phyloP scores from a whole-genome alignment of 257 asterid species.

The Solanum gandarillasii region DNA sequence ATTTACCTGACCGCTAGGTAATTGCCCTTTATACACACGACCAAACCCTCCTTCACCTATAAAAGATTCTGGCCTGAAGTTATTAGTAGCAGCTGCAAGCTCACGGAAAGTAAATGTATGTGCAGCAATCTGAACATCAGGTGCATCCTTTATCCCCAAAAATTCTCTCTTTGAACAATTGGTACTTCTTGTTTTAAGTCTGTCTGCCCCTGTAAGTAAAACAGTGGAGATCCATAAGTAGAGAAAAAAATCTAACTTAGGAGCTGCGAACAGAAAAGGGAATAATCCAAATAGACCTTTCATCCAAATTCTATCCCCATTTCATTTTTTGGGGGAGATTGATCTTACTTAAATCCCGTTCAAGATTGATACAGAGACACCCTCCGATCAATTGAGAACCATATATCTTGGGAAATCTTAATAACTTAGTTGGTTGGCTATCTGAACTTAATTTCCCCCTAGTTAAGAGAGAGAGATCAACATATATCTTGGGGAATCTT shows the following conservation, averaged over 20 bases:
- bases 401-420: background rate
- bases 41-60: constrained; percentile 99
- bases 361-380: background rate
- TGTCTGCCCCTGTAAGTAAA: constrained; percentile 57
- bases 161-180: constrained; percentile 46
- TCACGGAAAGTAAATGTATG: constrained; percentile 95
- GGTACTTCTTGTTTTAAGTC: constrained; percentile 56
- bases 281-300: background rate
- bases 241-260: background rate
- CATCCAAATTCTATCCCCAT: background rate
- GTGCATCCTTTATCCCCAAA: constrained; percentile 41
- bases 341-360: background rate
- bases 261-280: background rate
- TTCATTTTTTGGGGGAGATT: background rate
- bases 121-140: constrained; percentile 82
- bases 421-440: background rate
- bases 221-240: background rate
- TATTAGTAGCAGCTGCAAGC: constrained; percentile 81
- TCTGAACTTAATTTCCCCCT: background rate
- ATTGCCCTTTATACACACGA: constrained; percentile 77
- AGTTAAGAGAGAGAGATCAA: constrained; percentile 10
- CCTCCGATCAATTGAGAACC: constrained; percentile 6
- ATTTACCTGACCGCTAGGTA: constrained; percentile 73
- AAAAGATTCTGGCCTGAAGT: constrained; percentile 78
- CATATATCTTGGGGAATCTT: background rate